Evolutionary conservation across 2,329 filamentous ascomycete genomes (phyloP).

Genomic region (Macrophomina pseudophaseolina): DNA sequence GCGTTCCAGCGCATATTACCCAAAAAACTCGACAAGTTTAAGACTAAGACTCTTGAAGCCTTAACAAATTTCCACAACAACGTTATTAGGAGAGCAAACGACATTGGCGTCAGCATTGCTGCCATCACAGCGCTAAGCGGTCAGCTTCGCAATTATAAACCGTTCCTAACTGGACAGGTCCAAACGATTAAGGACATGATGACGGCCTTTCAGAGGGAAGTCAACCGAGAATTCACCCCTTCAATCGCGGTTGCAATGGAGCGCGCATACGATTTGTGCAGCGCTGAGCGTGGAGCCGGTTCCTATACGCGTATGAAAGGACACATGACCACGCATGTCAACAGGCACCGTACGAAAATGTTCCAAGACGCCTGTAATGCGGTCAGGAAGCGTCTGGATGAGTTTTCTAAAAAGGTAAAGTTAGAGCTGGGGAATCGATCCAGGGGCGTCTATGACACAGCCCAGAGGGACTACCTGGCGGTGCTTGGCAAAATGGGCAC

Average conservation of each 20-base stretch:
- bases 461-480: conserved; percentile 46
- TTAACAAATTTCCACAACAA: conserved; percentile 50
- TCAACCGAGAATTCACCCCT: conserved; percentile 60
- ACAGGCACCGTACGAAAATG: conserved; percentile 51
- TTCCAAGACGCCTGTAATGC: conserved; percentile 53
- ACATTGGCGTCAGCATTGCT: conserved; percentile 47
- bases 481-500: conserved; percentile 37
- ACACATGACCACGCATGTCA: conserved; percentile 54
- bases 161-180: conserved; percentile 47
- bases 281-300: conserved; percentile 53
- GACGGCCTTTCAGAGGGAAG: conserved; percentile 55
- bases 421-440: conserved; percentile 50
- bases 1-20: conserved; percentile 52
- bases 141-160: conserved; percentile 50
- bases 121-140: conserved; percentile 47
- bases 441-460: conserved; percentile 50
- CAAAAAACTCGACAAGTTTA: conserved; percentile 46
- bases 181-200: conserved; percentile 43
- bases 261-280: conserved; percentile 53
- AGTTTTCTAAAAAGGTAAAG: conserved; percentile 51
- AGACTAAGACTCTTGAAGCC: conserved; percentile 37
- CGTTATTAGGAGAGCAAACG: conserved; percentile 46
- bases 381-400: conserved; percentile 48
- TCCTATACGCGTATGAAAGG: conserved; percentile 59
- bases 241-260: conserved; percentile 54